Conservation (phyloP, 495 filamentous ascomycete species). For the Hapsidospora chrysogenum region DNA sequence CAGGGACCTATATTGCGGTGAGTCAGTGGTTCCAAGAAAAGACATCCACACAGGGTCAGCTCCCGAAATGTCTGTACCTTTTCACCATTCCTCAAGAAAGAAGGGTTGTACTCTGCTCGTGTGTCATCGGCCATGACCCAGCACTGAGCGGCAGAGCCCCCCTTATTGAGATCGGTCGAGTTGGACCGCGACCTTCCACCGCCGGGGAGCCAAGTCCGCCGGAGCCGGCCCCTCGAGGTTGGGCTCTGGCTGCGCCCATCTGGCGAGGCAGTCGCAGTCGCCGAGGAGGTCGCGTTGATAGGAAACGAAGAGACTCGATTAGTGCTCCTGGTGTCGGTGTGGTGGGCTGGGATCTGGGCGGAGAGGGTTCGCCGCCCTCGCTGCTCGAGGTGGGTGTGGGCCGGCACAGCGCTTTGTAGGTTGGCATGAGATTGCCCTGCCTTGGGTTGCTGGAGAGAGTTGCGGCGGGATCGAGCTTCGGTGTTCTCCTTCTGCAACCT, state of each 20-base stretch:
- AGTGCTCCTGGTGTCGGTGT: slow-evolving; percentile 16
- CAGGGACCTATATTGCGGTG: slow-evolving; percentile 39
- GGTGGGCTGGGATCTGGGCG: neutral
- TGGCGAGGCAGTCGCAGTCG: too few species aligned
- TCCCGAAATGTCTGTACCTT: slow-evolving; percentile 32
- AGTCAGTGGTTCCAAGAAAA: too few species aligned
- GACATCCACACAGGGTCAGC: too few species aligned
- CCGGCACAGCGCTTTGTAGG: too few species aligned
- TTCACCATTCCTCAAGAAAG: slow-evolving; percentile 38
- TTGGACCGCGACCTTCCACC: slow-evolving; percentile 22
- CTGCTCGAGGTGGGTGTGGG: neutral
- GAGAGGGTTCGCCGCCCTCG: neutral
- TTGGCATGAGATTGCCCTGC: neutral
- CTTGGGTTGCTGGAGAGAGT: neutral
- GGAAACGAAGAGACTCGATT: slow-evolving; percentile 5
- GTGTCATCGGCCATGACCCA: slow-evolving; percentile 45
- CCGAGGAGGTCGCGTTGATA: too few species aligned
- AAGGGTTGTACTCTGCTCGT: slow-evolving; percentile 44
- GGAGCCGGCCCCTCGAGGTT: slow-evolving; percentile 14
- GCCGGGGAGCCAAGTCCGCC: slow-evolving; percentile 27
- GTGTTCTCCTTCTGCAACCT: neutral
- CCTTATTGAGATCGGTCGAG: slow-evolving; percentile 11
- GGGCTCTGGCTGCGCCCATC: neutral
- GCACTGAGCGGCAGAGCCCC: slow-evolving; percentile 13
- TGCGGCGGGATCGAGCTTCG: neutral